phyloP scores from a whole-genome alignment of 1,139 yeast genomes.

The Suhomyces panamericanus region DNA sequence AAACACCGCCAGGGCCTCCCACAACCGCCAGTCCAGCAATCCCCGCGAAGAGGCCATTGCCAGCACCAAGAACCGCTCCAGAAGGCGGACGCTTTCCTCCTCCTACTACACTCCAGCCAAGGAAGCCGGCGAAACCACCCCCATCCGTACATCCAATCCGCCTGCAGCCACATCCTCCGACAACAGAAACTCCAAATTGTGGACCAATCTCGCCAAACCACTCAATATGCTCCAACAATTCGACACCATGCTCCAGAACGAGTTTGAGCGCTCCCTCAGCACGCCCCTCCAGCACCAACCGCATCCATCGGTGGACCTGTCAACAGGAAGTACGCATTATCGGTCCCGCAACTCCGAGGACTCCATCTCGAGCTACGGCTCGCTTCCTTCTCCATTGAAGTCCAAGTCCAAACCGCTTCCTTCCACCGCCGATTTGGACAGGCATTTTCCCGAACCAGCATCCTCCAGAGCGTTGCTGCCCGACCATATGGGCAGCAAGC shows the following conservation, averaged over 20 bases:
- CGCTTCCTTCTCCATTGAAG: slow-evolving; percentile 28
- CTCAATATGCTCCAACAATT: slow-evolving; percentile 64
- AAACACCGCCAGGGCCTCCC: slow-evolving; percentile 4
- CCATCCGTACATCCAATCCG: slow-evolving; percentile 1
- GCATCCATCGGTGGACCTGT: slow-evolving; percentile 7
- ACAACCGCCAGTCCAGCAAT: slow-evolving; percentile 29
- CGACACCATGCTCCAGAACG: slow-evolving; percentile 65
- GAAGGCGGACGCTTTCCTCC: slow-evolving; percentile 24
- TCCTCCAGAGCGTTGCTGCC: slow-evolving; percentile 1
- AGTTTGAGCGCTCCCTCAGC: slow-evolving; percentile 54
- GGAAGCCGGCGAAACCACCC: slow-evolving; percentile 1
- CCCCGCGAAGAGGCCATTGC: slow-evolving; percentile 41
- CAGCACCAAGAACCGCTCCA: slow-evolving; percentile 26
- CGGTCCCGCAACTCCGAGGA: slow-evolving; percentile 28
- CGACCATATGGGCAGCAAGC: neutral
- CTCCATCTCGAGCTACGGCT: slow-evolving; percentile 28
- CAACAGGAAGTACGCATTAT: slow-evolving; percentile 13
- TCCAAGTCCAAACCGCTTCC: slow-evolving; percentile 19
- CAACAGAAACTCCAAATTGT: slow-evolving; percentile 26
- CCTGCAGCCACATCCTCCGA: slow-evolving; percentile 2
- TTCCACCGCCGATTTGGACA: slow-evolving; percentile 7
- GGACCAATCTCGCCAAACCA: slow-evolving; percentile 55
- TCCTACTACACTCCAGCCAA: slow-evolving; percentile 12
- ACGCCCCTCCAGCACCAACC: slow-evolving; percentile 10
- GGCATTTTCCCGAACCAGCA: slow-evolving; percentile 8